phyloP scores from a whole-genome alignment of 129 eudicot genomes.

The Deinandra increscens region DNA sequence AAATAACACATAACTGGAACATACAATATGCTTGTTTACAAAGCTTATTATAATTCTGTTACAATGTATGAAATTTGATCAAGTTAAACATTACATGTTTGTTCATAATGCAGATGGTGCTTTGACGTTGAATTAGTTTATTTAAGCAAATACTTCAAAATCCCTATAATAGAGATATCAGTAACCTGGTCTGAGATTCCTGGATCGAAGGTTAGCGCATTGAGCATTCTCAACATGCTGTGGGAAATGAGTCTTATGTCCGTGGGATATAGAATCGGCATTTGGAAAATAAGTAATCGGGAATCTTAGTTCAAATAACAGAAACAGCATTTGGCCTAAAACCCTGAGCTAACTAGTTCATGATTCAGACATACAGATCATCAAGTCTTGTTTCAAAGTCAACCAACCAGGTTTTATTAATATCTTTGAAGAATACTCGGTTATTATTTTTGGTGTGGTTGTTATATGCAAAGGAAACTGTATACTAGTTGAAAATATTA shows the following conservation, averaged over 20 bases:
- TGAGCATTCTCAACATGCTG: conserved; percentile 91
- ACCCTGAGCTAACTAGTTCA: not conserved
- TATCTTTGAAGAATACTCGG: not conserved
- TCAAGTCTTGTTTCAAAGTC: not conserved
- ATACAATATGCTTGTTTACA: not conserved
- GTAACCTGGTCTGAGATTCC: conserved; percentile 96
- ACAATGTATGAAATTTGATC: not conserved
- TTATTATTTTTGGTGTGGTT: conserved; percentile 4
- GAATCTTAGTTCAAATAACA: conserved; percentile 8
- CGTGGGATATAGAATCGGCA: conserved; percentile 86
- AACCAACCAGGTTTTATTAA: not conserved
- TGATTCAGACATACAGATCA: conserved; percentile 10
- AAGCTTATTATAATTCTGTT: not conserved
- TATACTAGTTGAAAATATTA: conserved; percentile 25
- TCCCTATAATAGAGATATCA: conserved; percentile 73
- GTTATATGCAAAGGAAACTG: conserved; percentile 7
- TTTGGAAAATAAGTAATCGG: conserved; percentile 63
- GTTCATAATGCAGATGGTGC: conserved; percentile 74
- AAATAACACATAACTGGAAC: not conserved
- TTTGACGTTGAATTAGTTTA: conserved; percentile 89
- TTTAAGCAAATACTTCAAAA: conserved; percentile 67
- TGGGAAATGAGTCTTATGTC: conserved; percentile 97
- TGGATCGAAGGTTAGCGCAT: conserved; percentile 79
- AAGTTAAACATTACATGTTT: not conserved
- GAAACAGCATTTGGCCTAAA: conserved; percentile 8